These are phyloP conservation scores for Extremus antarcticus DNA, from an alignment of 495 filamentous ascomycete species.

Conservation along the genomic window DNA sequence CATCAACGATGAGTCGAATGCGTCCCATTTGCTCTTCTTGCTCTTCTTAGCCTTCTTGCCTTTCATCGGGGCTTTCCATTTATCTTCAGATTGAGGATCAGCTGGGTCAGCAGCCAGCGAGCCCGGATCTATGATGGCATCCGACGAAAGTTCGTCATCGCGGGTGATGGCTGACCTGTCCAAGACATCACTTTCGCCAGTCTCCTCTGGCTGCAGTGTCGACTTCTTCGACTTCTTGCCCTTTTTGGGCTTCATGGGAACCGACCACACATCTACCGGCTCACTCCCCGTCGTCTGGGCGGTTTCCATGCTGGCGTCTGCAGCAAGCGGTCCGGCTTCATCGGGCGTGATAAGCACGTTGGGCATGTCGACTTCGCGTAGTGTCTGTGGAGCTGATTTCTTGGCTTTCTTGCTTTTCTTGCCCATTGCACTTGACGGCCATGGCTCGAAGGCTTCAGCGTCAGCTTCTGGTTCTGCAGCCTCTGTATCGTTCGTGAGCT, in stretches of 20 bases:
- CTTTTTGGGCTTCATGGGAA: slow-evolving; percentile 3
- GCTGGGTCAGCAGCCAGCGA: slow-evolving; percentile 8
- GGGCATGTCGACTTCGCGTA: no score
- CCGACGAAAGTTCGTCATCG: no score
- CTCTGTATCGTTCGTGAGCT: neutral
- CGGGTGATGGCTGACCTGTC: no score
- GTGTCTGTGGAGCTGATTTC: neutral
- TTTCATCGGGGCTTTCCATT: slow-evolving; percentile 12
- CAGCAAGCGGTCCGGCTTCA: no score
- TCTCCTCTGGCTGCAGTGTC: slow-evolving; percentile 9
- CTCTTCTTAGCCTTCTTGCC: slow-evolving; percentile 20
- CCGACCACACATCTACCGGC: neutral
- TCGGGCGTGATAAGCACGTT: no score
- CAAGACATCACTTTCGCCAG: no score
- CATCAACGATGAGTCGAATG: neutral
- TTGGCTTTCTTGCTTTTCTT: slow-evolving; percentile 12
- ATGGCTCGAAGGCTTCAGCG: neutral
- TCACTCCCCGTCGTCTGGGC: neutral
- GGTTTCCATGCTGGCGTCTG: neutral
- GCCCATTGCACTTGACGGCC: slow-evolving; percentile 2
- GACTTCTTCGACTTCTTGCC: slow-evolving; percentile 9
- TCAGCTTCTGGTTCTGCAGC: neutral
- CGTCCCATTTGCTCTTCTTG: slow-evolving; percentile 5
- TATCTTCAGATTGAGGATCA: slow-evolving; percentile 27
- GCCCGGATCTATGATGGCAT: neutral